Base-by-base conservation (phyloP, 1,284 basidiomycete genomes). In the Peniophora sp. region DNA sequence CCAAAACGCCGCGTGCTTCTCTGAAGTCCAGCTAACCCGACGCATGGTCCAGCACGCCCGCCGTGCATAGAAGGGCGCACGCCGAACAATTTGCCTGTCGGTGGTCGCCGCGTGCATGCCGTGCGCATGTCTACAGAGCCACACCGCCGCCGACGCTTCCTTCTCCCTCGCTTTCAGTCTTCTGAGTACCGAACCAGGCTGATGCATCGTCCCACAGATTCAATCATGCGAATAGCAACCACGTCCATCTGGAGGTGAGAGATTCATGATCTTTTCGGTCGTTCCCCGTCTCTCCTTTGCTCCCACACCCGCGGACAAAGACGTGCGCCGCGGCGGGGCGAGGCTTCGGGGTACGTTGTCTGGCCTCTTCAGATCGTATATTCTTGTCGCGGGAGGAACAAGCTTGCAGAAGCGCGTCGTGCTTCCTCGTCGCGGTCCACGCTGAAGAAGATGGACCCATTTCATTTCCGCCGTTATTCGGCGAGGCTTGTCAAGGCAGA, bases 211-310 rank as follows among this genome's bases (percentile, higher is more conserved):
- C 38, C 27, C 38, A 41, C 54, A 90, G 88, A 41, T 92, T 96
- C 70, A 95, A 97, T 66, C 93, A 97, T 59, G 63, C 70, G 3
- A 73, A 79, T 45, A 78, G 85, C 44, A 82, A 90, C 62, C 79
- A 88, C 59, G 79, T 91, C 47, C 85, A 90, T 61, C 73, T 93
- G 47, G 82, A 89, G 74, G 85, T 89, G 61, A 52, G 69, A 59
- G 27, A 32, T n/a, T n/a, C n/a, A n/a, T n/a, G n/a, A n/a, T 6
- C 6, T 32, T 32, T 32, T 32, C 27, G 27, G 27, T 32, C 12
- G 27, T 32, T 19, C n/a, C 5, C 17, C 24, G 25, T 47, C n/a
- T 23, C 17, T 22, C 24, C 25, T 48, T 16, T 20, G 38, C 38
- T n/a, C 38, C 19, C 38, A 17, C 38, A 41, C 38, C 8, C 38